Evolutionary conservation across 495 filamentous ascomycete genomes (phyloP).

Genomic region (Neurospora sp.): DNA sequence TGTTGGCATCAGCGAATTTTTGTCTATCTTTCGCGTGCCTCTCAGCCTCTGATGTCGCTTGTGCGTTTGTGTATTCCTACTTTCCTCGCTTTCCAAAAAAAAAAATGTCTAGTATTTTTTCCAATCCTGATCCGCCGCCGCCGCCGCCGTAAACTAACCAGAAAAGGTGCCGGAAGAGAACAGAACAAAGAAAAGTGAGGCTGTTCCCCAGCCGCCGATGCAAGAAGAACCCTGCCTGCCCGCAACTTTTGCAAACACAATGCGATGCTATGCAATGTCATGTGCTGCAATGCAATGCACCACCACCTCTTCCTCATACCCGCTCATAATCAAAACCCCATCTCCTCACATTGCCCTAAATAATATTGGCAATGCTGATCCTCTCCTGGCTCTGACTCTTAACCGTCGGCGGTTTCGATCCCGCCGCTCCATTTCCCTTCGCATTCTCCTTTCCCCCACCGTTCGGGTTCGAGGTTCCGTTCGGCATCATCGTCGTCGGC

Average conservation of each 20-base stretch:
- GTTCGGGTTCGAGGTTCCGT: neutral
- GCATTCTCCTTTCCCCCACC: neutral
- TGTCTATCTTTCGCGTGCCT: neutral
- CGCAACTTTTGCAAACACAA: neutral
- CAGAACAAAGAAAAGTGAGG: neutral
- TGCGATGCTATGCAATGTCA: neutral
- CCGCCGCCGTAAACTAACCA: neutral
- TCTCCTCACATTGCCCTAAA: constrained; percentile 25
- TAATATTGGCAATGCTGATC: constrained; percentile 76
- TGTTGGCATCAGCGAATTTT: neutral
- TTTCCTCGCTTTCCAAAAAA: neutral
- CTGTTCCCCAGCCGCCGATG: neutral
- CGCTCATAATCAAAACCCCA: neutral
- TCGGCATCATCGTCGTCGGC: neutral
- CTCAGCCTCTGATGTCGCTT: neutral
- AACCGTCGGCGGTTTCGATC: constrained; percentile 16
- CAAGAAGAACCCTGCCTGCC: neutral
- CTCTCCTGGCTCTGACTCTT: constrained; percentile 41
- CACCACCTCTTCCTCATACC: neutral
- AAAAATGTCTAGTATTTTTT: neutral
- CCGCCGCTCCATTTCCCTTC: constrained; percentile 1
- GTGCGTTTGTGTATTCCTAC: neutral
- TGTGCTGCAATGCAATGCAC: neutral
- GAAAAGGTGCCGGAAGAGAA: neutral
- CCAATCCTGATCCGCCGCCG: neutral